These are phyloP conservation scores for Agrocybe chaxingu DNA, from an alignment of 768 basidiomycete genomes.

Conservation along the genomic window DNA sequence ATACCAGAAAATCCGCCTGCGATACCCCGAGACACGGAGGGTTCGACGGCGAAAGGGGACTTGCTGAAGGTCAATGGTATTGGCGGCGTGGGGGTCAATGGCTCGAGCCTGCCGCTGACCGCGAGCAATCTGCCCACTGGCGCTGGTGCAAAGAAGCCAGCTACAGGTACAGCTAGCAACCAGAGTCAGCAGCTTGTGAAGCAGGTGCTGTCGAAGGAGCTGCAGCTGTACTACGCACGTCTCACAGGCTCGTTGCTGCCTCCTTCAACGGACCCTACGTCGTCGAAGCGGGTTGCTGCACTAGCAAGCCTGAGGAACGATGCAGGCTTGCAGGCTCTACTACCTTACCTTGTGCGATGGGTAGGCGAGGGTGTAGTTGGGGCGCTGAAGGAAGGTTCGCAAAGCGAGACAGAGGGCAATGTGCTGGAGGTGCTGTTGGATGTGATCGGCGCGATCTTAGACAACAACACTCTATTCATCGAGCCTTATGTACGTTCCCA, in stretches of 20 bases:
- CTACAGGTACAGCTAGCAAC: constrained; percentile 19
- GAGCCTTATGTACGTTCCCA: constrained; percentile 86
- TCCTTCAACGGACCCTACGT: constrained; percentile 50
- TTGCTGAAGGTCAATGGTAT: constrained; percentile 26
- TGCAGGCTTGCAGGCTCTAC: constrained; percentile 84
- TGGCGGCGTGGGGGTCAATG: constrained; percentile 18
- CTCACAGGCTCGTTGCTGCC: constrained; percentile 84
- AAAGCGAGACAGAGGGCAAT: constrained; percentile 63
- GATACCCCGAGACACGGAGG: constrained; percentile 51
- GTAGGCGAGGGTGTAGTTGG: constrained; percentile 82
- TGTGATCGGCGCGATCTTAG: constrained; percentile 79
- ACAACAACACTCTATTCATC: constrained; percentile 86
- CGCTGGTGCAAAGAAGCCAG: constrained; percentile 27
- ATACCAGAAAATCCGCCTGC: constrained; percentile 95
- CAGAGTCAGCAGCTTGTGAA: constrained; percentile 80
- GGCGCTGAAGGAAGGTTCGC: constrained; percentile 52
- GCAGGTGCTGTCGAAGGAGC: constrained; percentile 87
- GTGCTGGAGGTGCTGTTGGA: constrained; percentile 81
- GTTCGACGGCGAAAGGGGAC: constrained; percentile 23
- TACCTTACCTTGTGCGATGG: constrained; percentile 96
- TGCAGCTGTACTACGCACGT: constrained; percentile 92
- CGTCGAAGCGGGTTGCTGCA: constrained; percentile 77
- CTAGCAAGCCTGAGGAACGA: constrained; percentile 86
- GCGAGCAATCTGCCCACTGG: constrained; percentile 22
- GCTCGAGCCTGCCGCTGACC: constrained; percentile 20